These are phyloP conservation scores for Pseudopyricularia cyperi DNA, from an alignment of 2,329 filamentous ascomycete species.

Conservation along the genomic window DNA sequence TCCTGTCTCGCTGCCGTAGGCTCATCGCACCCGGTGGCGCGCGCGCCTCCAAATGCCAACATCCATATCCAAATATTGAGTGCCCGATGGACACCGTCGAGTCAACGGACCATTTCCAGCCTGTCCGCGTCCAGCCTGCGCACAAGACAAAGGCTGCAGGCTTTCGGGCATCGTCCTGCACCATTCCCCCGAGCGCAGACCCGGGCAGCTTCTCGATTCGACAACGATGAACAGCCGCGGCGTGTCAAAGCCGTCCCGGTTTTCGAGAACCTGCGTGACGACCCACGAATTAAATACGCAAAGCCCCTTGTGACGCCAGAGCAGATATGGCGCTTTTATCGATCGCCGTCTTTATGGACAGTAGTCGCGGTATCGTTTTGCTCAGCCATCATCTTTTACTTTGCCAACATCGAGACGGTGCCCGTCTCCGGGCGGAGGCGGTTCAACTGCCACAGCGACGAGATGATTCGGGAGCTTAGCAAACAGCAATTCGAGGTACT, in stretches of 20 bases:
- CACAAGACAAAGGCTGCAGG: neutral
- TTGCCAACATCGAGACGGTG: slow-evolving; percentile 57
- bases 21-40: neutral
- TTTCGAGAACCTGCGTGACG: neutral
- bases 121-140: neutral
- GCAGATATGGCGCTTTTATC: slow-evolving; percentile 2
- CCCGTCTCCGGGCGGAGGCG: slow-evolving; percentile 58
- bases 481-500: slow-evolving; percentile 42
- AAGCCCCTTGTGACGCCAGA: neutral
- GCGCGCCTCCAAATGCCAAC: neutral
- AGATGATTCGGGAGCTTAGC: slow-evolving; percentile 39
- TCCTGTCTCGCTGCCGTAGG: neutral
- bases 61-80: neutral
- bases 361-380: slow-evolving; percentile 26
- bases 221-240: neutral
- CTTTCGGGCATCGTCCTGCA: neutral
- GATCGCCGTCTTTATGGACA: slow-evolving; percentile 23
- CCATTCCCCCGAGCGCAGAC: neutral
- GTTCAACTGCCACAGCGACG: slow-evolving; percentile 56
- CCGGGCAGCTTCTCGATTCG: neutral
- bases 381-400: slow-evolving; percentile 46
- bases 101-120: neutral
- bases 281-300: neutral
- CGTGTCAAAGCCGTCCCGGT: neutral
- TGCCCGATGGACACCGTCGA: neutral